phyloP scores from a whole-genome alignment of 2,329 filamentous ascomycete genomes.

The Colletotrichum tropicale region DNA sequence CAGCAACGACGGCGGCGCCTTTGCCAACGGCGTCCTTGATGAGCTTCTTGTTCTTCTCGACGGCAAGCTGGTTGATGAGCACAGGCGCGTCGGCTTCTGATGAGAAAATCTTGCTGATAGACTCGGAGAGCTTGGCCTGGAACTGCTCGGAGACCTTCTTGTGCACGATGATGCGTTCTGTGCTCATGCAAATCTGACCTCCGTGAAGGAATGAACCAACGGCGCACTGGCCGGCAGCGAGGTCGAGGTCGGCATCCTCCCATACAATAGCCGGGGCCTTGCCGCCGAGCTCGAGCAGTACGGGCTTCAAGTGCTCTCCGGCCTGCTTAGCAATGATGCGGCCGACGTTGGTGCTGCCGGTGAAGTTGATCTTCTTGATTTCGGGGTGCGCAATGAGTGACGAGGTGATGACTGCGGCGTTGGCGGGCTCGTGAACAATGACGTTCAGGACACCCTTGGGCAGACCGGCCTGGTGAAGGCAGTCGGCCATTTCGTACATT shows the following conservation, averaged over 20 bases:
- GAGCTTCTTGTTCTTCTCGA: conserved; percentile 64
- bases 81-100: conserved; percentile 69
- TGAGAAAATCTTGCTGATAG: conserved; percentile 47
- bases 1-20: conserved; percentile 56
- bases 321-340: conserved; percentile 73
- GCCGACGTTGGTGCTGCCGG: conserved; percentile 76
- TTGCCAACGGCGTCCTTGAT: conserved; percentile 66
- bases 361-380: conserved; percentile 86
- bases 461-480: conserved; percentile 76
- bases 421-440: conserved; percentile 67
- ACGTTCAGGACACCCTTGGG: conserved; percentile 78
- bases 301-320: conserved; percentile 78
- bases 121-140: conserved; percentile 42
- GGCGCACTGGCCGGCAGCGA: conserved; percentile 71
- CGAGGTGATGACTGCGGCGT: conserved; percentile 70
- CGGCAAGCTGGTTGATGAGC: conserved; percentile 70
- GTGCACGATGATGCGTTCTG: conserved; percentile 73
- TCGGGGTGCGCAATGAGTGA: conserved; percentile 69
- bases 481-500: conserved; percentile 64
- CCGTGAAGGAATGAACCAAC: conserved; percentile 74
- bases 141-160: conserved; percentile 51
- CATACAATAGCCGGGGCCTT: conserved; percentile 81
- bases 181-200: conserved; percentile 88
- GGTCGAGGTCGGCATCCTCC: conserved; percentile 78
- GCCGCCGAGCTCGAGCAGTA: conserved; percentile 81